Base-by-base conservation (phyloP, 2,329 filamentous ascomycete genomes). In the Ceratocystis albifundus region DNA sequence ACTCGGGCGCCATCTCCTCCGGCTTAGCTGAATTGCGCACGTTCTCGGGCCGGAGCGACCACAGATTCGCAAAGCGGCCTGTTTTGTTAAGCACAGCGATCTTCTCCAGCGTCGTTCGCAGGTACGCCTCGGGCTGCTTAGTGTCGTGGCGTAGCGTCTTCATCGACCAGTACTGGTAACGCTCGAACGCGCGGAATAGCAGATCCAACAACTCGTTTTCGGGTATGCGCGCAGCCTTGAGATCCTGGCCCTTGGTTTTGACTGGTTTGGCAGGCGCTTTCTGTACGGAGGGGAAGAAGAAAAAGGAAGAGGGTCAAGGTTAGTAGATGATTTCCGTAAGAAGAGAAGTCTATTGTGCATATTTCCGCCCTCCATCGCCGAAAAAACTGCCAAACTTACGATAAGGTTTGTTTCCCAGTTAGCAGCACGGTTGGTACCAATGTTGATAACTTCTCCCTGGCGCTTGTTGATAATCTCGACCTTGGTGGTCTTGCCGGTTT, bases 101-200 rank as follows among this genome's bases (percentile, higher is more conserved):
- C 72, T 90, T 86, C 69, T 92, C 88, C 70, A 99, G 77, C 0
- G 87, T 88, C 73, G 94, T 85, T 65, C 93, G 90, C 69, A 99
- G 83, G 75, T 92, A 97, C n/a, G 88, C 86, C 74, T 97, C 94
- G 1, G 94, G 94, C 76, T 99, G 94, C 68, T 87, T 84, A 48
- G 95, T 83, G 68, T 82, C 79, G 63, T 85, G 81, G 69, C 90
- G 90, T 71, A 99, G 83, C 4, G 88, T 84, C 73, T 90, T 92
- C 80, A 97, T 89, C n/a, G 88, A 86, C 92, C 93, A 99, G 76
- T 94, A 97, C 71, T 87, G 86, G 80, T 88, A 96, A 72, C 88
- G 80, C 66, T 87, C 84, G 84, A 96, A 99, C 73, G 87, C 88
- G 62, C 82, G 78, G 79, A 93, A 91, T 69, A 99, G 86, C 70